Evolutionary conservation across 2,329 filamentous ascomycete species (phyloP).

Genomic region (Ophiostoma sp.): DNA sequence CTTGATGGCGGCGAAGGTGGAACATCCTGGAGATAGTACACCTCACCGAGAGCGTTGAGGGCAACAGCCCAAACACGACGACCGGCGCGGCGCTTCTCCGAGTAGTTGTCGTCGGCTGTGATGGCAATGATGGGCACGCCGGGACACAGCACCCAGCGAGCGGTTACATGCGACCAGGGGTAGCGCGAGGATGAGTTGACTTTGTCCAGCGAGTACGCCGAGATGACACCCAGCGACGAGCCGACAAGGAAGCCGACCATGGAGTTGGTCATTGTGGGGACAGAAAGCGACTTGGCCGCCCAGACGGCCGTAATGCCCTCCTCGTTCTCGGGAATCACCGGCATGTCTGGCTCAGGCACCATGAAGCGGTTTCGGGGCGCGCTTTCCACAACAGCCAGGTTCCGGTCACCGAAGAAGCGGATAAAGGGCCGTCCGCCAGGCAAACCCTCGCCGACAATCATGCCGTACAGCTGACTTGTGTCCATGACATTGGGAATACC

Average conservation of each 20-base stretch:
- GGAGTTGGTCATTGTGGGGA: slow-evolving; percentile 67
- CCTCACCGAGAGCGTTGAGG: slow-evolving; percentile 88
- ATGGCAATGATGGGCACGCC: slow-evolving; percentile 81
- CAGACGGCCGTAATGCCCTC: slow-evolving; percentile 76
- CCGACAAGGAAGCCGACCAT: slow-evolving; percentile 77
- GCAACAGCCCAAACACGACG: slow-evolving; percentile 82
- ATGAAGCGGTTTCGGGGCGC: slow-evolving; percentile 51
- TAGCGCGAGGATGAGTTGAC: slow-evolving; percentile 56
- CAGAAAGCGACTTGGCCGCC: slow-evolving; percentile 75
- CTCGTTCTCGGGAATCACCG: slow-evolving; percentile 61
- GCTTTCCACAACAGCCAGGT: slow-evolving; percentile 64
- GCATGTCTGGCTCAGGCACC: slow-evolving; percentile 66
- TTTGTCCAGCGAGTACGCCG: slow-evolving; percentile 69
- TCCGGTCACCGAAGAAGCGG: slow-evolving; percentile 65
- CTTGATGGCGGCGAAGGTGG: slow-evolving; percentile 45
- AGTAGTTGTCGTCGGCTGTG: slow-evolving; percentile 78
- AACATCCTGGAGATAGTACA: slow-evolving; percentile 74
- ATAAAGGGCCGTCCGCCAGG: slow-evolving; percentile 78
- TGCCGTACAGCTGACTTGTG: slow-evolving; percentile 76
- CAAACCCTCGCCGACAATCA: slow-evolving; percentile 79
- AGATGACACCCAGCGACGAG: slow-evolving; percentile 76
- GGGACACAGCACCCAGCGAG: slow-evolving; percentile 83
- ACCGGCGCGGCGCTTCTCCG: slow-evolving; percentile 59
- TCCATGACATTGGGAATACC: slow-evolving; percentile 84
- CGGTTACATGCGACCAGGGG: slow-evolving; percentile 70